A percentile compares a stretch with the other conserved stretches of the same genome.
Conservation (phyloP, 192 early-diverging fungal species). For the Coemansia sp. region DNA sequence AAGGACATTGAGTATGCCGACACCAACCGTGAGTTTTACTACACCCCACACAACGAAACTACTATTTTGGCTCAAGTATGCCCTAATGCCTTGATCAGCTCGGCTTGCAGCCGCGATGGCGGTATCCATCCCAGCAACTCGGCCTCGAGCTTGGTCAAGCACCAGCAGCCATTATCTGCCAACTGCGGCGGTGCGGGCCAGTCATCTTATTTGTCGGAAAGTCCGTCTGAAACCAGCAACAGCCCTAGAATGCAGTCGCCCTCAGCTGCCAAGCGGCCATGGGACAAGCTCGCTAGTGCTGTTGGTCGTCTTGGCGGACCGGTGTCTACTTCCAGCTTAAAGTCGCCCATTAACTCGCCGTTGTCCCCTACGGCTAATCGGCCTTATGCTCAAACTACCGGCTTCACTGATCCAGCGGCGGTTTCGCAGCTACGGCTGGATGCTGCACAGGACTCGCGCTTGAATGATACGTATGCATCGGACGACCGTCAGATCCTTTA, state of each 20-base stretch:
- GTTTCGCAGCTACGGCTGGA: not conserved
- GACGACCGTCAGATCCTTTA: constrained; percentile 6
- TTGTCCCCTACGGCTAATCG: not conserved
- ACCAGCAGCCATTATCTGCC: not conserved
- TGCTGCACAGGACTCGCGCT: not conserved
- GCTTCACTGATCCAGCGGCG: not conserved
- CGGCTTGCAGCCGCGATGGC: not conserved
- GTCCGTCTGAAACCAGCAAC: not conserved
- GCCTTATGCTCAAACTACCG: not conserved
- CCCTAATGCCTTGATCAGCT: not conserved
- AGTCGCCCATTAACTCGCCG: not conserved
- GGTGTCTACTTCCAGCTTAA: not conserved
- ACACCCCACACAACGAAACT: not conserved
- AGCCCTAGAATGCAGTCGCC: not conserved
- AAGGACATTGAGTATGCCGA: constrained; percentile 7
- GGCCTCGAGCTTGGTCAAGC: constrained; percentile 1
- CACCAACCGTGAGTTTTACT: constrained; percentile 8
- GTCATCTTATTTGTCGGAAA: not conserved
- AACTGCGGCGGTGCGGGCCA: not conserved
- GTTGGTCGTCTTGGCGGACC: not conserved
- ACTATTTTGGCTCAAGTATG: not conserved
- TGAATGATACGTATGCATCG: not conserved
- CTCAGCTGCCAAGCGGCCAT: not conserved
- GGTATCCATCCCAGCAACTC: not conserved
- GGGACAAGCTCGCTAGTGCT: not conserved